phyloP scores from a whole-genome alignment of 106 monocot species.

The Allium cepa region DNA sequence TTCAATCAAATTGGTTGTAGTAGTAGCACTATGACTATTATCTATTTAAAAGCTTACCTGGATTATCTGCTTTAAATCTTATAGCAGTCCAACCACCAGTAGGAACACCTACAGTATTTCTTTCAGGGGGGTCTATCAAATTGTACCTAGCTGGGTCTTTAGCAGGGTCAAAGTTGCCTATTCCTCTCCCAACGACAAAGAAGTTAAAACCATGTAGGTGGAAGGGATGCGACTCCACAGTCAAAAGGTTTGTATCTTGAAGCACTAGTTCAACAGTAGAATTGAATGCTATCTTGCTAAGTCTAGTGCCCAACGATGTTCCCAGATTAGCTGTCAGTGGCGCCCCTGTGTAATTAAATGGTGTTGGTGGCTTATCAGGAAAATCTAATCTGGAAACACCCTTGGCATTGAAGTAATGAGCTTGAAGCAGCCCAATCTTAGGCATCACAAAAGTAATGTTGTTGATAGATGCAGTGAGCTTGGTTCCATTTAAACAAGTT shows the following conservation, averaged over 20 bases:
- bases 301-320: conserved; percentile 6
- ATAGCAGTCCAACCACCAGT: not conserved
- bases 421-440: conserved; percentile 12
- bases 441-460: conserved; percentile 8
- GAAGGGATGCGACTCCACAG: not conserved
- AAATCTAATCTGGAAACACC: conserved; percentile 20
- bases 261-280: conserved; percentile 17
- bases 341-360: conserved; percentile 17
- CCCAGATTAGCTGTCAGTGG: conserved; percentile 17
- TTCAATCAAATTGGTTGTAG: not conserved
- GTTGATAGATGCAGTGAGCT: not conserved
- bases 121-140: no score
- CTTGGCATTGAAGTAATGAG: conserved; percentile 10
- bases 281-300: conserved; percentile 12
- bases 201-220: not conserved
- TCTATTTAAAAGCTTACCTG: not conserved
- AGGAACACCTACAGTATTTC: not conserved
- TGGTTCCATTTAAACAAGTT: conserved; percentile 4
- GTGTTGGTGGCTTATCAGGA: conserved; percentile 8
- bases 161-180: not conserved
- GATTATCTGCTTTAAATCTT: not conserved
- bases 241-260: conserved; percentile 11
- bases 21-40: not conserved
- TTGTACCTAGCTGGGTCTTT: no score
- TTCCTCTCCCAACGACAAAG: not conserved